phyloP scores from a whole-genome alignment of 768 basidiomycete species.

The Botryobasidium botryosum region DNA sequence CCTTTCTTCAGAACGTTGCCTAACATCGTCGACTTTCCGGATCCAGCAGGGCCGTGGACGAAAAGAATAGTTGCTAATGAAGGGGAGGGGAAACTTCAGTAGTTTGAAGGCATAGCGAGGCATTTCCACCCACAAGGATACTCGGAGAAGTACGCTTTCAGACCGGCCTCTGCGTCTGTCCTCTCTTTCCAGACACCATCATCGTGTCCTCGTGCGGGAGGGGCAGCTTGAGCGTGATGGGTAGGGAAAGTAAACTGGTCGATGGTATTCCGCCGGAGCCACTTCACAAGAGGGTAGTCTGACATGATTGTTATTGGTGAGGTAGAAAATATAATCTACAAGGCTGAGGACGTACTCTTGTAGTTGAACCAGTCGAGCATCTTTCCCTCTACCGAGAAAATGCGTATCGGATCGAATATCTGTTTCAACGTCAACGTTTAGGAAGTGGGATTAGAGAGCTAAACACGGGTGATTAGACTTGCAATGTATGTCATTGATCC shows the following conservation, averaged over 20 bases:
- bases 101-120: neutral
- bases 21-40: constrained; percentile 55
- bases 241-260: constrained; percentile 27
- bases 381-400: constrained; percentile 66
- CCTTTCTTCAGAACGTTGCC: constrained; percentile 27
- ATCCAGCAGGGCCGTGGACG: constrained; percentile 69
- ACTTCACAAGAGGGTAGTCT: constrained; percentile 64
- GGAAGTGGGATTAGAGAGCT: constrained; percentile 1
- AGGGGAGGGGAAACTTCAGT: constrained; percentile 11
- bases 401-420: constrained; percentile 87
- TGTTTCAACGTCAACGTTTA: constrained; percentile 17
- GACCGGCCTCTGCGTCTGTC: constrained; percentile 47
- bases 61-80: constrained; percentile 52
- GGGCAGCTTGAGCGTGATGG: constrained; percentile 4
- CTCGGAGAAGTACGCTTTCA: constrained; percentile 61
- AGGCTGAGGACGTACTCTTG: constrained; percentile 29
- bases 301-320: constrained; percentile 10
- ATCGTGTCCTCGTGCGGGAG: constrained; percentile 2
- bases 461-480: constrained; percentile 16
- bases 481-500: constrained; percentile 83
- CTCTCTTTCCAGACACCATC: constrained; percentile 67
- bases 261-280: constrained; percentile 48
- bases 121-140: constrained; percentile 38
- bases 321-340: neutral
- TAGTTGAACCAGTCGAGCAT: constrained; percentile 75